Base-by-base conservation (phyloP, 345 rosid genomes). In the Anacardium occidentale region DNA sequence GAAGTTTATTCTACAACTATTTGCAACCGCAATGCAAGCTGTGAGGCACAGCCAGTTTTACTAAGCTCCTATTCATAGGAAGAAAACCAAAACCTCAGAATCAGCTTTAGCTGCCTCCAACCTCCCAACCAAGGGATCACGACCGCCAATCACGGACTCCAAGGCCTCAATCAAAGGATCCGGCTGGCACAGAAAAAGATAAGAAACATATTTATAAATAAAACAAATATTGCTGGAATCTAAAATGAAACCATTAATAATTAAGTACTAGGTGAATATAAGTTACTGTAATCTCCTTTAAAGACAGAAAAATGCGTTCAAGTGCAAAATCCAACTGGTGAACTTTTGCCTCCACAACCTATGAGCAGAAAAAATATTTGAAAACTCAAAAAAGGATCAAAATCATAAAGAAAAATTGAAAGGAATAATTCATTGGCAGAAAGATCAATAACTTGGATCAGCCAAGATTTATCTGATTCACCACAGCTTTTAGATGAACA, bases 321-420 rank as follows among this genome's bases (percentile, higher is more conserved):
- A 88, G 91, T 42, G 88, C 69, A 75, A 90, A 88, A 84, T 95
- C 96, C 74, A 95, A 81, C 77, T 88, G 96, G 72, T 90, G 92
- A 71, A 95, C 98, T 85, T 92, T 95, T 24, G 98, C 99, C 78
- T 95, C 97, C 80, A 89, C 87, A 54, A 84, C 86, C 99, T 90
- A 82, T 78, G 64, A 74, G 53, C 79, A 81, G 65, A 80, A 78
- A 59, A 2, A 40, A 29, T 37, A 72, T 8, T 34, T 69, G 13
- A 73, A 72, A 62, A 40, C 29, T 64, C 44, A 32, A 70, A 71
- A 44, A 25, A 58, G 50, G n/a, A 70, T 64, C 37, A 13, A 74
- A 42, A 60, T n/a, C 21, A 8, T 40, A 61, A 24, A 60, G 53
- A 3, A 21, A 69, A 42, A 69, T 42, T 24, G 25, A 52, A 66